Evolutionary conservation across 768 basidiomycete species (phyloP).

Genomic region (Coprinopsis marcescibilis): DNA sequence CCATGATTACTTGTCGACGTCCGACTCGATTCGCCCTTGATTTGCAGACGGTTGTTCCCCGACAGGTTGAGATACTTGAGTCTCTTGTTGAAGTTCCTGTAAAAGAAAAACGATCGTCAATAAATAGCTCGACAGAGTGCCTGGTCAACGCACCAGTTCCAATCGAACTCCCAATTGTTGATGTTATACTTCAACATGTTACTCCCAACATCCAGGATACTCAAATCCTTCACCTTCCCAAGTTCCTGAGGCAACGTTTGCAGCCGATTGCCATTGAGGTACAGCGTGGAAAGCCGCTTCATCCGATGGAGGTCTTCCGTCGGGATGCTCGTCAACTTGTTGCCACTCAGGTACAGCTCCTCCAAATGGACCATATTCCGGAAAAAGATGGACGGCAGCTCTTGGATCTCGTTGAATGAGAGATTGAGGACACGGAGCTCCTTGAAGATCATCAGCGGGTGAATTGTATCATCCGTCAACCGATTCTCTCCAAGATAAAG

Average conservation of each 20-base stretch:
- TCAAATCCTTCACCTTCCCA: slow-evolving; percentile 72
- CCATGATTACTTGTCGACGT: slow-evolving; percentile 23
- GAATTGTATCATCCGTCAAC: slow-evolving; percentile 73
- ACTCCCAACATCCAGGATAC: slow-evolving; percentile 86
- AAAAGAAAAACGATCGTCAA: slow-evolving; percentile 1
- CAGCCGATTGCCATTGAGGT: slow-evolving; percentile 89
- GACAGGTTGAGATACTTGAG: slow-evolving; percentile 94
- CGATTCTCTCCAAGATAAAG: slow-evolving; percentile 90
- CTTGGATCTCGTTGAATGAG: slow-evolving; percentile 91
- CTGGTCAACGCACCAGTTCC: slow-evolving; percentile 78
- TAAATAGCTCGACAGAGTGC: not conserved
- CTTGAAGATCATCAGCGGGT: slow-evolving; percentile 66
- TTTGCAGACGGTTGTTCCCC: slow-evolving; percentile 93
- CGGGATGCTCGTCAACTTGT: slow-evolving; percentile 84
- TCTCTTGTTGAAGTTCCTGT: slow-evolving; percentile 93
- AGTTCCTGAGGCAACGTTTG: slow-evolving; percentile 91
- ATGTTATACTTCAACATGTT: slow-evolving; percentile 96
- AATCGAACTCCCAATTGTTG: slow-evolving; percentile 97
- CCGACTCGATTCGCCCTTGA: slow-evolving; percentile 66
- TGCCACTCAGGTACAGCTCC: slow-evolving; percentile 93
- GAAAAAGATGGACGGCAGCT: slow-evolving; percentile 77
- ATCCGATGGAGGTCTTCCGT: slow-evolving; percentile 81
- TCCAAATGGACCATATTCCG: slow-evolving; percentile 63
- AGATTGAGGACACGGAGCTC: slow-evolving; percentile 82
- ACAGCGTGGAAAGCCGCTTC: slow-evolving; percentile 64